Conservation (phyloP, 495 filamentous ascomycete genomes). For the Corynascus novoguineensis region DNA sequence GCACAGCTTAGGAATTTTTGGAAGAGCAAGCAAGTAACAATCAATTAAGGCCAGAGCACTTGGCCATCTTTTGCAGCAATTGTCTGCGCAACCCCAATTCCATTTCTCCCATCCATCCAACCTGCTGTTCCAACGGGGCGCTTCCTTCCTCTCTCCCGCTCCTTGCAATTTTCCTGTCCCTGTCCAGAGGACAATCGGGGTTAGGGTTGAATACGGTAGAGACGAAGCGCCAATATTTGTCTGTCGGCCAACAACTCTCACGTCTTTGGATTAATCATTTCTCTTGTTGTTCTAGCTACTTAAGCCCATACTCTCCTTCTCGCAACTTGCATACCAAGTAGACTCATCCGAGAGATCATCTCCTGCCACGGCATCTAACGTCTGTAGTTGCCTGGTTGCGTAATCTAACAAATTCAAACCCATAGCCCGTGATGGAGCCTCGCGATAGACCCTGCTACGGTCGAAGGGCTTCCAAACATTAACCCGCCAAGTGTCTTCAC, state of each 20-base stretch:
- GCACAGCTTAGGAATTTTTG: too few species aligned
- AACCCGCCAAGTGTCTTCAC: conserved; percentile 1
- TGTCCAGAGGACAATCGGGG: conserved; percentile 7
- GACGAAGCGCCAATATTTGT: conserved; percentile 6
- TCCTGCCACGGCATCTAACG: not conserved
- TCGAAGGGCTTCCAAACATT: not conserved
- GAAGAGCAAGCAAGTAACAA: too few species aligned
- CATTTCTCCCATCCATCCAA: too few species aligned
- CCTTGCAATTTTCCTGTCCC: conserved; percentile 6
- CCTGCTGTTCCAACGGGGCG: too few species aligned
- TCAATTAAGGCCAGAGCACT: too few species aligned
- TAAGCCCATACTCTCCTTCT: not conserved
- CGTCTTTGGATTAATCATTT: not conserved
- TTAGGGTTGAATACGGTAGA: not conserved
- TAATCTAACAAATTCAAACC: not conserved
- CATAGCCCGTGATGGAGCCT: not conserved
- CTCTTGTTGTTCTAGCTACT: not conserved
- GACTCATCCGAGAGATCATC: not conserved
- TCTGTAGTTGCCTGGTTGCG: not conserved
- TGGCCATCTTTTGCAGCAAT: too few species aligned
- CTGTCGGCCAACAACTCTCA: not conserved
- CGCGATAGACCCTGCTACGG: conserved; percentile 1
- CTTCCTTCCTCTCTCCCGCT: not conserved
- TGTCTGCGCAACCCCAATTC: too few species aligned
- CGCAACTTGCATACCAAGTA: not conserved